Conservation (phyloP, 768 basidiomycete species). For the Saitozyma podzolica region DNA sequence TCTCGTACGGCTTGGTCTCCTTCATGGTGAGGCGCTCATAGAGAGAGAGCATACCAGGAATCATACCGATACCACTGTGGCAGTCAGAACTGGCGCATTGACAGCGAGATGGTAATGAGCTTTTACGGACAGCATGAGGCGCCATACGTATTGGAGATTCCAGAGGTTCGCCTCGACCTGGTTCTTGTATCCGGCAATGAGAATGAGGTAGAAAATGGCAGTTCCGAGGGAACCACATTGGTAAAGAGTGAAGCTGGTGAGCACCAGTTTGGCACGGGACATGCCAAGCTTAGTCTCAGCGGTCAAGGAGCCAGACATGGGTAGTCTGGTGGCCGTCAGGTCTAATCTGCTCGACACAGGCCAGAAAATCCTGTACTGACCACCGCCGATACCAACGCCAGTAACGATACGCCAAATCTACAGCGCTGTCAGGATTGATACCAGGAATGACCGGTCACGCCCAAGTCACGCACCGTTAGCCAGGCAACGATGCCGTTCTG, state of each 20-base stretch:
- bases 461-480: no score
- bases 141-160: conserved; percentile 9
- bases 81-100: conserved; percentile 48
- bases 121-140: conserved; percentile 55
- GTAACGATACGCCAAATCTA: no score
- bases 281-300: conserved; percentile 65
- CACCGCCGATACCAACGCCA: conserved; percentile 60
- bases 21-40: no score
- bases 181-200: conserved; percentile 64
- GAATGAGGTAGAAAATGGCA: conserved; percentile 64
- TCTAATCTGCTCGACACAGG: no score
- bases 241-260: conserved; percentile 53
- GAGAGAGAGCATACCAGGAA: no score
- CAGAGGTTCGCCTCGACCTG: not conserved
- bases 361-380: conserved; percentile 66
- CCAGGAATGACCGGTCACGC: no score
- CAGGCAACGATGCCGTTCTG: no score
- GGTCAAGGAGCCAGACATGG: conserved; percentile 54
- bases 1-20: no score
- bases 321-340: not conserved
- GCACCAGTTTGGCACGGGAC: conserved; percentile 70
- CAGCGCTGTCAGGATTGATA: no score
- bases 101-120: conserved; percentile 70
- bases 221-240: conserved; percentile 75
- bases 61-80: no score